Evolutionary conservation across 2,329 filamentous ascomycete genomes (phyloP), one percentile per base, ranked within the genome.

Genomic region (Fusarium pseudocircinatum): DNA sequence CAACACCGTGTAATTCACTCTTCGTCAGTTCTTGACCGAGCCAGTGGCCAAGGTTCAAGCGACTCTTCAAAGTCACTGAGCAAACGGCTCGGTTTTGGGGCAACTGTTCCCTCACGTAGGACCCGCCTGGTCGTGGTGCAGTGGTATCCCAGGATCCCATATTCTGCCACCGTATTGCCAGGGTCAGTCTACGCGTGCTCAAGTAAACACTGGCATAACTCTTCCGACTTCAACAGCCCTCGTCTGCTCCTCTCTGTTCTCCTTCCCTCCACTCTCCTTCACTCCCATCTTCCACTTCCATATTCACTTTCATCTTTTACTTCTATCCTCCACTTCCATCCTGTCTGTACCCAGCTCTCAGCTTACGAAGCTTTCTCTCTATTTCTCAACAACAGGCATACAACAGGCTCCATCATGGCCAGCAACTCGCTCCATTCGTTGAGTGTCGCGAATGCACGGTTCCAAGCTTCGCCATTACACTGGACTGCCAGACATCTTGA

Each of bases 11-110:
- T 26, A 10, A 4, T 20, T 36, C 16, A 26, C n/a, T 52, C 32
- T 11, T 11, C 7, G 20, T 6, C 3, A 6, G 18, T 22, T 20
- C 10, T 13, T 54, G 10, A 14, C 14, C 2, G 4, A 18, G 11
- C 4, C 14, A 40, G 7, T n/a, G 7, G 6, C 20, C 4, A 36
- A 4, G 9, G 1, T 26, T 9, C 13, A 8, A 15, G 3, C 4
- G 2, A 22, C 13, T 12, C 13, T 5, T 8, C 7, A 12, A 12
- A 6, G 3, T 2, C 4, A 22, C 2, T 26, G 5, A 11, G 10
- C 1, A 26, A 20, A 26, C 9, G 7, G 2, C 18, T 36, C 2
- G 6, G 4, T 9, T 9, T 26, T 16, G 9, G 4, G 4, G 16
- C 7, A 4, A 52, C 16, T 26, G 18, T 36, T 16, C 14, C 4